phyloP scores from a whole-genome alignment of 345 rosid species.

The Melastoma malabathricum region DNA sequence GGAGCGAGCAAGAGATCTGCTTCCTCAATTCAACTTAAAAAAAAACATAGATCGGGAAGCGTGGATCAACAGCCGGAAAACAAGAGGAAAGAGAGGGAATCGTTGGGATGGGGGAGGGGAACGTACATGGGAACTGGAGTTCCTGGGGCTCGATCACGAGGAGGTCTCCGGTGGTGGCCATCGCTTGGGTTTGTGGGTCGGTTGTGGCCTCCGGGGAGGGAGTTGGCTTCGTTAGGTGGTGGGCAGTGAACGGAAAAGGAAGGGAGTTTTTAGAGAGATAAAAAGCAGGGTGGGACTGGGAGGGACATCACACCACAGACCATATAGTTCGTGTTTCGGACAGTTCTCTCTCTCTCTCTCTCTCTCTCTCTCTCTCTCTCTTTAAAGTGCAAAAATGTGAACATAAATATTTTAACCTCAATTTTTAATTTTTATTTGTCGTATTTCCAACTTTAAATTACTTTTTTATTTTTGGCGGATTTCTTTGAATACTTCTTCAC shows the following conservation, averaged over 20 bases:
- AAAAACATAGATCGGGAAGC: slow-evolving; percentile 7
- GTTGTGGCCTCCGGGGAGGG: background rate
- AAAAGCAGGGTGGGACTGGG: too few species aligned
- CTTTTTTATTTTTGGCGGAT: too few species aligned
- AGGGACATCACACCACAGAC: too few species aligned
- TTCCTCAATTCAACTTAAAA: slow-evolving; percentile 71
- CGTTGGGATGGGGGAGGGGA: background rate
- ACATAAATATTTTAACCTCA: too few species aligned
- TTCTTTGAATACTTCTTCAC: too few species aligned
- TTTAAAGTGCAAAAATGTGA: too few species aligned
- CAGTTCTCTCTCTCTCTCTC: too few species aligned
- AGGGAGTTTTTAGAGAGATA: too few species aligned
- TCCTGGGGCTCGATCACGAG: slow-evolving; percentile 67
- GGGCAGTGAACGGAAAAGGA: background rate
- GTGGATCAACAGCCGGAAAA: background rate
- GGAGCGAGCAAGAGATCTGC: slow-evolving; percentile 79
- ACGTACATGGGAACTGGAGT: slow-evolving; percentile 71
- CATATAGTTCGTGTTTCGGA: too few species aligned
- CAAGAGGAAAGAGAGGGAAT: background rate
- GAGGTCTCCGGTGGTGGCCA: slow-evolving; percentile 36
- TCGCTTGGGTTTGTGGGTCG: background rate
- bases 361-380: too few species aligned
- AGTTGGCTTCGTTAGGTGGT: background rate
- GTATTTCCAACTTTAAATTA: too few species aligned
- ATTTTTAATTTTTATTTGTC: too few species aligned